phyloP scores from a whole-genome alignment of 176 grass and related monocot genomes.

The Hordeum marinum region DNA sequence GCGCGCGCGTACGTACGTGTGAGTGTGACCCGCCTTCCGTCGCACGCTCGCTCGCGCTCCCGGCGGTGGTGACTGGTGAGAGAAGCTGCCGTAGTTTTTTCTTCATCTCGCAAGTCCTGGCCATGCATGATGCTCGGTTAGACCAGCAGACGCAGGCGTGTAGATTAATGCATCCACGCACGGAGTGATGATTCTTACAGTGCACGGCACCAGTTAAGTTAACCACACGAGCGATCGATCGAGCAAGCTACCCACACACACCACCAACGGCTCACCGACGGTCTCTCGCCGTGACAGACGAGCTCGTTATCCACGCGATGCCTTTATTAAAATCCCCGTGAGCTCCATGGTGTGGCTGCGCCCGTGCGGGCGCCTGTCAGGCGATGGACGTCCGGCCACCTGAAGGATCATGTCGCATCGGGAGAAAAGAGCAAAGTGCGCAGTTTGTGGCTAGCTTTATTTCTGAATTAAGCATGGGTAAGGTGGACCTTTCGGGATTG shows the following conservation, averaged over 20 bases:
- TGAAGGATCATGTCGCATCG: background rate
- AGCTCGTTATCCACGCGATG: conserved; percentile 4
- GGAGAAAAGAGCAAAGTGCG: background rate
- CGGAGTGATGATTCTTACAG: conserved; percentile 11
- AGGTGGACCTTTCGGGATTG: conserved; percentile 1
- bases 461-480: conserved; percentile 19
- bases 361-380: background rate
- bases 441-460: background rate
- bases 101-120: background rate
- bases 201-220: conserved; percentile 1
- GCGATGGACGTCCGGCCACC: background rate
- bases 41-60: conserved; percentile 4
- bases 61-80: background rate
- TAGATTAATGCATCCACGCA: background rate
- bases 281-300: too few relatives aligned
- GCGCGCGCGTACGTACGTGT: background rate
- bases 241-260: background rate
- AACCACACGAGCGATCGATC: background rate
- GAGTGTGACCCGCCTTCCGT: background rate
- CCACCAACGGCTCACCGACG: background rate
- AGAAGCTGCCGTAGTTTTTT: background rate
- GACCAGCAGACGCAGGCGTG: background rate
- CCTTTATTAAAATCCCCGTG: background rate
- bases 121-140: background rate
- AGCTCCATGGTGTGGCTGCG: background rate